Percentiles rank a stretch among this genome's conserved stretches.
phyloP scores from a whole-genome alignment of 805 yeast genomes.

The Metschnikowia orientalis region DNA sequence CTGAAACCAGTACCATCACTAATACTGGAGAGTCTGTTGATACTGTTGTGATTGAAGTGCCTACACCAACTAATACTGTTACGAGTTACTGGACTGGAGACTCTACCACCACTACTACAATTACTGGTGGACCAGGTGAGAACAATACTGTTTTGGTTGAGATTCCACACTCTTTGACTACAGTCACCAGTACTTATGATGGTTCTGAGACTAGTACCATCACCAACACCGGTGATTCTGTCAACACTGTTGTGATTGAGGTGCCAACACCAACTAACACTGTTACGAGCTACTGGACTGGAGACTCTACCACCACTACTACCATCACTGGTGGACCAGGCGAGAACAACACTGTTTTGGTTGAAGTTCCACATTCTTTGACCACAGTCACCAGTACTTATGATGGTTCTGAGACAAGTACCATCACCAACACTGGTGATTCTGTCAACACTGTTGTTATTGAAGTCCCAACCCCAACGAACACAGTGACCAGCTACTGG shows the following conservation, averaged over 20 bases:
- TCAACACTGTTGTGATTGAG: constrained; percentile 9
- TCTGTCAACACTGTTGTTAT: constrained; percentile 4
- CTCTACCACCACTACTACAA: constrained; percentile 3
- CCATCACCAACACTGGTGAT: background rate
- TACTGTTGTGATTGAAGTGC: constrained; percentile 11
- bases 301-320: constrained; percentile 3
- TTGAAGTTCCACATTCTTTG: constrained; percentile 9
- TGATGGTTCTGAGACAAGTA: constrained; percentile 2
- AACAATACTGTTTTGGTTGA: constrained; percentile 10
- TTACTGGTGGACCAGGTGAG: constrained; percentile 5
- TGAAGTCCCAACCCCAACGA: constrained; percentile 11
- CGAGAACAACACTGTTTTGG: constrained; percentile 10
- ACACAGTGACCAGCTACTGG: constrained; percentile 8
- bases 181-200: constrained; percentile 2
- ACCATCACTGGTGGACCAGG: constrained; percentile 6
- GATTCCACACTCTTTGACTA: constrained; percentile 4
- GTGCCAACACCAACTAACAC: constrained; percentile 8
- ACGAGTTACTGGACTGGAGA: constrained; percentile 10
- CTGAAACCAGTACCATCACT: constrained; percentile 1
- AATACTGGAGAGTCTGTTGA: background rate
- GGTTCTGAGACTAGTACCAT: constrained; percentile 1
- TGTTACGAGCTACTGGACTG: constrained; percentile 2
- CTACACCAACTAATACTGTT: constrained; percentile 6
- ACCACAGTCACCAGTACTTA: constrained; percentile 5
- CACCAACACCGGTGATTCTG: constrained; percentile 8